phyloP scores from a whole-genome alignment of 176 grass and related monocot genomes.

The Musa schizocarpa region DNA sequence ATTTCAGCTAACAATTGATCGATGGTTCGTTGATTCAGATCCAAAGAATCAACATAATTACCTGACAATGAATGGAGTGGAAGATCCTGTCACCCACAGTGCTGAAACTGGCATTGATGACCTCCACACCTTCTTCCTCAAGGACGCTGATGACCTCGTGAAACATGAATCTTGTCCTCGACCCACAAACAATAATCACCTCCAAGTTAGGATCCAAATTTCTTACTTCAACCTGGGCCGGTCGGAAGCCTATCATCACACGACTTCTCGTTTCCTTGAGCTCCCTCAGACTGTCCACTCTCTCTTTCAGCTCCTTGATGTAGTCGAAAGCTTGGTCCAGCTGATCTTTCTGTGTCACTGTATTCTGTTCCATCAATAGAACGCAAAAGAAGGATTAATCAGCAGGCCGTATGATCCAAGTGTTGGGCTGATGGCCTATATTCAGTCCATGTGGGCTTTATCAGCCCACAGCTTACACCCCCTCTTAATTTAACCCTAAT shows the following conservation, averaged over 20 bases:
- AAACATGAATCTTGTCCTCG: slow-evolving; percentile 23
- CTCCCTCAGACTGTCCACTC: neutral
- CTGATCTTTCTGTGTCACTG: neutral
- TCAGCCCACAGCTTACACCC: too few species aligned
- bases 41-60: slow-evolving; percentile 2
- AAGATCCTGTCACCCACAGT: slow-evolving; percentile 24
- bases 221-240: slow-evolving; percentile 38
- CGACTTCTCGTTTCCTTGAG: too few species aligned
- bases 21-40: too few species aligned
- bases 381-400: too few species aligned
- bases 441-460: too few species aligned
- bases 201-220: slow-evolving; percentile 35
- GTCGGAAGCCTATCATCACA: too few species aligned
- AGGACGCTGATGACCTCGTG: slow-evolving; percentile 43
- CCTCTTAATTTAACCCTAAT: too few species aligned
- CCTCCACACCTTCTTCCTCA: slow-evolving; percentile 61
- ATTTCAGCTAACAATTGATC: too few species aligned
- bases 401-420: too few species aligned
- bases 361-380: neutral
- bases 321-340: neutral
- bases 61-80: slow-evolving; percentile 43
- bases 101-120: slow-evolving; percentile 35
- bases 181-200: slow-evolving; percentile 31
- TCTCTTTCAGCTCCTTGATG: neutral
- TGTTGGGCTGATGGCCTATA: too few species aligned